A percentile compares a stretch with the other conserved stretches of the same genome.
These are phyloP conservation scores for Cyclostephanos tholiformis DNA, from an alignment of 108 stramenopile species.

Conservation along the genomic window DNA sequence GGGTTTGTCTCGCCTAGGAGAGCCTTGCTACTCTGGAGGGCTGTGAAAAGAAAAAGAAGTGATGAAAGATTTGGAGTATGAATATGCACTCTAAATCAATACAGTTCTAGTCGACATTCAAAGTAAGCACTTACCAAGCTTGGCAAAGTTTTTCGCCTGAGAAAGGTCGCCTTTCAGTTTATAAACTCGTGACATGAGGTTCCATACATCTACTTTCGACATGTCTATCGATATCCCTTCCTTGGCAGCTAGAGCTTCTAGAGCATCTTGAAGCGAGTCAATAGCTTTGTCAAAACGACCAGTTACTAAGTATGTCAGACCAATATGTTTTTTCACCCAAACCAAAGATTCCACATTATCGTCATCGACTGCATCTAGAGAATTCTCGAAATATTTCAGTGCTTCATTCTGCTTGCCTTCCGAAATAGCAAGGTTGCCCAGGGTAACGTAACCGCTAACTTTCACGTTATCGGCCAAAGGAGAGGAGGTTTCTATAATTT, in stretches of 20 bases:
- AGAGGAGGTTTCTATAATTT: slow-evolving; percentile 23
- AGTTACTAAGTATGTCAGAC: slow-evolving; percentile 18
- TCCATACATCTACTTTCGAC: slow-evolving; percentile 41
- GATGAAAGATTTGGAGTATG: background rate
- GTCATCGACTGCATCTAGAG: slow-evolving; percentile 21
- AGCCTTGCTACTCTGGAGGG: slow-evolving; percentile 39
- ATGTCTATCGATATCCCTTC: slow-evolving; percentile 19
- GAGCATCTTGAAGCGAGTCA: slow-evolving; percentile 23
- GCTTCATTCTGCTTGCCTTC: slow-evolving; percentile 19
- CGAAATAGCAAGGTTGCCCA: slow-evolving; percentile 28
- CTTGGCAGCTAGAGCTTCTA: slow-evolving; percentile 35
- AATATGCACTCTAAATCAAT: background rate
- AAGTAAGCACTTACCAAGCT: slow-evolving; percentile 32
- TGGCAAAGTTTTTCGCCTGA: slow-evolving; percentile 46
- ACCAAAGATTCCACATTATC: slow-evolving; percentile 18
- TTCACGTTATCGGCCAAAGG: slow-evolving; percentile 29
- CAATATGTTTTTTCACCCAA: slow-evolving; percentile 37
- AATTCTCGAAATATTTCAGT: slow-evolving; percentile 26
- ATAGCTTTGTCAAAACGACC: slow-evolving; percentile 35
- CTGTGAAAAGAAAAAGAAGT: background rate
- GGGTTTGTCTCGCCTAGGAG: slow-evolving; percentile 40
- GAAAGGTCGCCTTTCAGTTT: slow-evolving; percentile 26
- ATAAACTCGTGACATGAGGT: slow-evolving; percentile 35
- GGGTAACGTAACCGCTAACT: slow-evolving; percentile 23
- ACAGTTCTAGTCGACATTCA: background rate